phyloP scores from a whole-genome alignment of 441 rosid species.

The Theobroma grandiflorum region DNA sequence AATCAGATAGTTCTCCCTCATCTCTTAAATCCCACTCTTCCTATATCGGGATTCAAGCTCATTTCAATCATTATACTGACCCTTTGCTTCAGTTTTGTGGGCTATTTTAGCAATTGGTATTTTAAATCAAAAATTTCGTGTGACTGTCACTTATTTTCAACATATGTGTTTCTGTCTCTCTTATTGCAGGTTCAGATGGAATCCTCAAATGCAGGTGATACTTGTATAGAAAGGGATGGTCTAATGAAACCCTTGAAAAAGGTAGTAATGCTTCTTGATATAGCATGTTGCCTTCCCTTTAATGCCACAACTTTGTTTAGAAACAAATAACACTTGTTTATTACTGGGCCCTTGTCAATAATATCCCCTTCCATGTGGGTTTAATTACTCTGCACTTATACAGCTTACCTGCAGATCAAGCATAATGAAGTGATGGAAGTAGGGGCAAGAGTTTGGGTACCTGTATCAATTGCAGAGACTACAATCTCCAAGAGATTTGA shows the following conservation, averaged over 20 bases:
- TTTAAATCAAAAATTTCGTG: not conserved
- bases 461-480: conserved; percentile 76
- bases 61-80: not conserved
- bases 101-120: not conserved
- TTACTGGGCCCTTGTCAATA: not conserved
- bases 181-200: conserved; percentile 64
- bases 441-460: conserved; percentile 67
- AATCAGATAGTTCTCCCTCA: not conserved
- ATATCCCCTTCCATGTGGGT: conserved; percentile 11
- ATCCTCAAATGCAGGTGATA: conserved; percentile 34
- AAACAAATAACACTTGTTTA: not conserved
- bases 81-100: not conserved
- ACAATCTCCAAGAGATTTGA: conserved; percentile 81
- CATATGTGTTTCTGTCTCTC: not conserved
- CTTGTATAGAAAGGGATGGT: conserved; percentile 36
- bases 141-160: not conserved
- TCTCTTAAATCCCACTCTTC: not conserved
- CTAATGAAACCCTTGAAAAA: conserved; percentile 50
- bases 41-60: not conserved
- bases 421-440: conserved; percentile 70
- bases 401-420: conserved; percentile 67
- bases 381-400: conserved; percentile 43
- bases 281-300: not conserved
- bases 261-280: conserved; percentile 39
- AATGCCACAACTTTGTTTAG: not conserved